A percentile compares a stretch with the other conserved stretches of the same genome.
These are phyloP conservation scores for Gossypium schwendimanii DNA, from an alignment of 441 rosid species.

Conservation along the genomic window DNA sequence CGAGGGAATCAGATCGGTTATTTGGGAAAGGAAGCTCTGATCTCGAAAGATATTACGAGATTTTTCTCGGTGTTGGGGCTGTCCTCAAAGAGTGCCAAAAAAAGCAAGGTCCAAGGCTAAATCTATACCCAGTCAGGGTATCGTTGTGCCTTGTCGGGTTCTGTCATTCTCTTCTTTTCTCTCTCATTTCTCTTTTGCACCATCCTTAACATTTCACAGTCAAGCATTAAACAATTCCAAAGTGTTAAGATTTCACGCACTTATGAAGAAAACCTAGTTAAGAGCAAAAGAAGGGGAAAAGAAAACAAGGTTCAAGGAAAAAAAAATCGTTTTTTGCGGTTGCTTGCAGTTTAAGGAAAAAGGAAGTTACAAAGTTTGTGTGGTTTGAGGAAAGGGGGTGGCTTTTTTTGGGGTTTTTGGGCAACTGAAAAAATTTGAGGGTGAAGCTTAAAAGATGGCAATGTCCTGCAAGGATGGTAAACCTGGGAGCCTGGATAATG, in stretches of 20 bases:
- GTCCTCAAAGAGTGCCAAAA: conserved; percentile 34
- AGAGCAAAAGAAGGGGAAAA: not conserved
- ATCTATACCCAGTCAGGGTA: conserved; percentile 29
- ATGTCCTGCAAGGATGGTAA: conserved; percentile 89
- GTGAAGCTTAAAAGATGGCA: conserved; percentile 42
- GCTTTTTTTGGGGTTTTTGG: conserved; percentile 20
- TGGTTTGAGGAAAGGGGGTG: not conserved
- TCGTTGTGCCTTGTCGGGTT: conserved; percentile 34
- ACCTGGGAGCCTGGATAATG: conserved; percentile 63
- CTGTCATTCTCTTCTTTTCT: not conserved
- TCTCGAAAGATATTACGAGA: conserved; percentile 41
- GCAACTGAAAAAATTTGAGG: conserved; percentile 4
- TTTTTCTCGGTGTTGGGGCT: conserved; percentile 51
- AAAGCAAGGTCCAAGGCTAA: conserved; percentile 23
- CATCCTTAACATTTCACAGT: conserved; percentile 18
- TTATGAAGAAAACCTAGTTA: not conserved
- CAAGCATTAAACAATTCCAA: conserved; percentile 14
- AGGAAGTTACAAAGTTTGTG: not conserved
- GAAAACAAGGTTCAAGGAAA: not conserved
- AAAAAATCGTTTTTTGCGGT: not conserved
- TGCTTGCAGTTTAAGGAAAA: not conserved
- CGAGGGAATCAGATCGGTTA: conserved; percentile 40
- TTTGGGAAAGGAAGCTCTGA: conserved; percentile 27
- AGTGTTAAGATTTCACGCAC: conserved; percentile 13
- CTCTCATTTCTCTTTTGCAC: not conserved